Evolutionary conservation across 495 filamentous ascomycete species (phyloP), one percentile per base, ranked within the genome.

Genomic region (Hamigera avellanea): DNA sequence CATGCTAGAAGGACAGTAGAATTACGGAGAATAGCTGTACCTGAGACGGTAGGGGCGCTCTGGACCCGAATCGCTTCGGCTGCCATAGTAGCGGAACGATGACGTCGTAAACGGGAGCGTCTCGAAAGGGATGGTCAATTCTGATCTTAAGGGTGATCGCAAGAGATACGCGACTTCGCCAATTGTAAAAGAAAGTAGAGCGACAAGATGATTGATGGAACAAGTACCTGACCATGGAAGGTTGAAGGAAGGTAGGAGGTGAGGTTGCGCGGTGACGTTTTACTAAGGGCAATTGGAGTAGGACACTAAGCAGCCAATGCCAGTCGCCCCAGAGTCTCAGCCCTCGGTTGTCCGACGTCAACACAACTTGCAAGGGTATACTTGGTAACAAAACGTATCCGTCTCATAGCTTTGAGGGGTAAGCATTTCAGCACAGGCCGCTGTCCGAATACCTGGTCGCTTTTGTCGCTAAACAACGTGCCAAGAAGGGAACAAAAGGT

Each of bases 241-340:
- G 27, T 33, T 27, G 32, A 18, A 37, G 40, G 39, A 37, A 32
- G 34, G 25, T 21, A 33, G 36, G 40, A 57, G 38, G 39, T 54
- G 57, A 61, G 53, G 56, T 61, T 54, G 55, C 54, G 52, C 52
- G 45, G 56, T 64, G 57, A 61, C 57, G 57, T 61, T 58, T 50
- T 23, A 56, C 53, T 56, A 54, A 54, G 44, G 37, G 26, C 26
- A 36, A 32, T 46, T 40, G 44, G 40, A 42, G 14, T 29, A 42
- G 17, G 45, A 43, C 46, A 42, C 49, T 59, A 49, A 23, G 21
- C 21, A 23, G 21, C 21, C 21, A 23, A 23, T 23, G 21, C n/a
- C n/a, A n/a, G n/a, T n/a, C n/a, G n/a, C n/a, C n/a, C n/a, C n/a
- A n/a, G n/a, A 23, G 21, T 9, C 9, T 5, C 9, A 4, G 21